Conservation (phyloP, 2,329 filamentous ascomycete species). For the Penicillium sp. region DNA sequence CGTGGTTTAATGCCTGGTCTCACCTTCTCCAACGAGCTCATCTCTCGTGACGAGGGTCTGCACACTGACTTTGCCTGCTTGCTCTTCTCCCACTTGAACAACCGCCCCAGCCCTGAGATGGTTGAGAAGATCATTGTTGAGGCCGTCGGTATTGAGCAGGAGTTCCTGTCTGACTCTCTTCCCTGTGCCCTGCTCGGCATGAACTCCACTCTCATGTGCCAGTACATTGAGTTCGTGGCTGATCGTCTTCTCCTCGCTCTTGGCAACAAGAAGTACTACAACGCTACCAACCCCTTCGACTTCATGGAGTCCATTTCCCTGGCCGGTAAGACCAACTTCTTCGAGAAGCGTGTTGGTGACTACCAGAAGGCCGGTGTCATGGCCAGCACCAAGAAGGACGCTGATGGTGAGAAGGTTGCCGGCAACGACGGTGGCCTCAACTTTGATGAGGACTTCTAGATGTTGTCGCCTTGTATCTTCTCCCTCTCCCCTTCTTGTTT, state of each 20-base stretch:
- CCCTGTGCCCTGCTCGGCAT: slow-evolving; percentile 93
- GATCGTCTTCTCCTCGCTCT: slow-evolving; percentile 91
- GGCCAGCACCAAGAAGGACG: slow-evolving; percentile 79
- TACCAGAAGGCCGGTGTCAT: slow-evolving; percentile 99
- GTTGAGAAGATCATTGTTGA: slow-evolving; percentile 90
- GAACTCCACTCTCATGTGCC: slow-evolving; percentile 97
- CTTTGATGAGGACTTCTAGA: slow-evolving; percentile 97
- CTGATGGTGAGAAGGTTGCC: slow-evolving; percentile 45
- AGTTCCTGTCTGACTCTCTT: slow-evolving; percentile 95
- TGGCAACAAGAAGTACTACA: slow-evolving; percentile 92
- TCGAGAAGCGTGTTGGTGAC: slow-evolving; percentile 98
- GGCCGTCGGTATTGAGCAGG: slow-evolving; percentile 91
- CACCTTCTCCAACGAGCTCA: slow-evolving; percentile 99
- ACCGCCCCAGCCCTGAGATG: slow-evolving; percentile 79
- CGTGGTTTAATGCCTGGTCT: slow-evolving; percentile 97
- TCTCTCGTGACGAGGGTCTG: slow-evolving; percentile 98
- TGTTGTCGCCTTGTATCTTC: slow-evolving; percentile 11
- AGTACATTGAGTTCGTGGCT: slow-evolving; percentile 99
- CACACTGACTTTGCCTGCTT: slow-evolving; percentile 99
- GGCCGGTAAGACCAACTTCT: slow-evolving; percentile 99
- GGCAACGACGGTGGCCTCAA: slow-evolving; percentile 68
- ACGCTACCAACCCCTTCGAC: slow-evolving; percentile 93
- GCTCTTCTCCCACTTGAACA: slow-evolving; percentile 94
- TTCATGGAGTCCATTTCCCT: slow-evolving; percentile 99
- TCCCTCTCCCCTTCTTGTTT: slow-evolving; percentile 17